phyloP scores from a whole-genome alignment of 345 rosid genomes.

The Crucihimalaya himalaica region DNA sequence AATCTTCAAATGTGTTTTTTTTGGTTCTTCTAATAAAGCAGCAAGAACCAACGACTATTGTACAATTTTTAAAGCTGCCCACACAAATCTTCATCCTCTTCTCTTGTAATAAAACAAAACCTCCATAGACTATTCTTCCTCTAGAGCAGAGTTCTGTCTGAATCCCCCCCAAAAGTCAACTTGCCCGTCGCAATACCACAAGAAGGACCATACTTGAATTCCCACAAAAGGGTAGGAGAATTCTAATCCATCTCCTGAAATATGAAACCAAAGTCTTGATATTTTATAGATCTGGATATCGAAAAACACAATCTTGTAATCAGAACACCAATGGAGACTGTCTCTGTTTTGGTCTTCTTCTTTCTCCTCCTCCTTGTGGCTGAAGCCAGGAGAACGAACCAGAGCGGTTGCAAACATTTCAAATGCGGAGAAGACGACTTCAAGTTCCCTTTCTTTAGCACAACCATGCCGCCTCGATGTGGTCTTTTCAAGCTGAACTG shows the following conservation, averaged over 20 bases:
- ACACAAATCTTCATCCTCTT: constrained; percentile 24
- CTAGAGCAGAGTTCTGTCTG: constrained; percentile 18
- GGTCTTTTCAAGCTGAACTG: constrained; percentile 42
- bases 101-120: constrained; percentile 13
- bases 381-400: background rate
- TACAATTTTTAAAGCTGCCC: constrained; percentile 13
- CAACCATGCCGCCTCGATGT: constrained; percentile 27
- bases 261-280: constrained; percentile 23
- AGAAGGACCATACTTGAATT: constrained; percentile 8
- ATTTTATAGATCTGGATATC: constrained; percentile 24
- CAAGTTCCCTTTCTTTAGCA: constrained; percentile 33
- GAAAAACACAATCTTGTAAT: constrained; percentile 11
- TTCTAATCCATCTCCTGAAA: background rate
- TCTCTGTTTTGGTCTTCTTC: constrained; percentile 28
- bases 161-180: constrained; percentile 34
- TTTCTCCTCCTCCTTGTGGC: constrained; percentile 14
- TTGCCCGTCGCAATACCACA: constrained; percentile 19
- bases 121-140: constrained; percentile 18
- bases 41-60: constrained; percentile 36
- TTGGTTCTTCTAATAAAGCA: constrained; percentile 20
- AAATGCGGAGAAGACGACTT: constrained; percentile 38
- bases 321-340: constrained; percentile 27
- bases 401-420: background rate
- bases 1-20: background rate
- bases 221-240: constrained; percentile 15